Evolutionary conservation across 495 filamentous ascomycete genomes (phyloP).

Genomic region (Emericellopsis terricola): DNA sequence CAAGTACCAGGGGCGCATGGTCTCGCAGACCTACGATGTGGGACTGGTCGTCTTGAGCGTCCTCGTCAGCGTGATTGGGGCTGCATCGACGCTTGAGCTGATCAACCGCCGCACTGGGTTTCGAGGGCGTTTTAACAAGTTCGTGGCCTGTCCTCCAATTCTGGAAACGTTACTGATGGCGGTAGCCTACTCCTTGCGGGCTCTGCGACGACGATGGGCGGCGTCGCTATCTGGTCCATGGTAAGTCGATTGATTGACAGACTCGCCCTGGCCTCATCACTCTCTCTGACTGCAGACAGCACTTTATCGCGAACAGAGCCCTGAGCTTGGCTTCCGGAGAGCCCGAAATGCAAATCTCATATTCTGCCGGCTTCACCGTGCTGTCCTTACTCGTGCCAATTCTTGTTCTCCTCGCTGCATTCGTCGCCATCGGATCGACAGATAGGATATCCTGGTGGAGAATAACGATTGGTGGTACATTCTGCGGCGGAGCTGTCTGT

Average conservation of each 20-base stretch:
- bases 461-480: slow-evolving; percentile 39
- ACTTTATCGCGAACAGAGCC: slow-evolving; percentile 73
- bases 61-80: slow-evolving; percentile 59
- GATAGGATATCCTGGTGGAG: slow-evolving; percentile 36
- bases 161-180: slow-evolving; percentile 4
- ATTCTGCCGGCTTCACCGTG: slow-evolving; percentile 53
- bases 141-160: slow-evolving; percentile 7
- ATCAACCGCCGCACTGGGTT: slow-evolving; percentile 56
- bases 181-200: slow-evolving; percentile 41
- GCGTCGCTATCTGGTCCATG: slow-evolving; percentile 54
- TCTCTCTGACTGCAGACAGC: slow-evolving; percentile 15
- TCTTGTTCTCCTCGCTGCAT: slow-evolving; percentile 51
- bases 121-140: slow-evolving; percentile 56
- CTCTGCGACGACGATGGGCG: slow-evolving; percentile 62
- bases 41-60: slow-evolving; percentile 59
- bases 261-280: neutral
- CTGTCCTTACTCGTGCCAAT: slow-evolving; percentile 72
- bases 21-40: slow-evolving; percentile 36
- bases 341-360: slow-evolving; percentile 46
- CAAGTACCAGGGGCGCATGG: slow-evolving; percentile 17
- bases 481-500: slow-evolving; percentile 56
- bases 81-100: slow-evolving; percentile 62
- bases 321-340: slow-evolving; percentile 47
- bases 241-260: slow-evolving; percentile 14
- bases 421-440: slow-evolving; percentile 42